Conservation (phyloP, 2,329 filamentous ascomycete genomes). For the Fusarium succisae region DNA sequence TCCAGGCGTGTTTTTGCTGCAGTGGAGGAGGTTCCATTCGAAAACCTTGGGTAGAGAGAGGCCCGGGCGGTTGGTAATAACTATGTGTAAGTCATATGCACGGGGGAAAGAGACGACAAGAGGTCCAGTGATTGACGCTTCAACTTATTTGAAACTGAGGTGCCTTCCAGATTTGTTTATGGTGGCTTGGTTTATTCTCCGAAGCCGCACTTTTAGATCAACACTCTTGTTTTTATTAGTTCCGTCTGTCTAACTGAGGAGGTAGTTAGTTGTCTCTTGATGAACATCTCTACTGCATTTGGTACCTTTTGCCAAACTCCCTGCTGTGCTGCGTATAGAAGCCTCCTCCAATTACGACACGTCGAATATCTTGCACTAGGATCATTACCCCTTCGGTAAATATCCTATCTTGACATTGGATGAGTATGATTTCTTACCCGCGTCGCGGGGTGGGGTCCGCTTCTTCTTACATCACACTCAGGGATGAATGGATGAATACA, state of each 20-base stretch:
- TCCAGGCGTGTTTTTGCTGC: background rate
- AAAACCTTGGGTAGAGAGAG: background rate
- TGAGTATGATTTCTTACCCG: constrained; percentile 16
- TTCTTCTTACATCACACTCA: constrained; percentile 30
- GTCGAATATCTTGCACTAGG: constrained; percentile 12
- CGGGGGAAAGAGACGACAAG: constrained; percentile 12
- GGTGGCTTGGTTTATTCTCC: constrained; percentile 24
- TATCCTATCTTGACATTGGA: constrained; percentile 25
- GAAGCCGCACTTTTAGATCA: background rate
- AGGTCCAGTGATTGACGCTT: background rate
- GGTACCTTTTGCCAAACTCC: background rate
- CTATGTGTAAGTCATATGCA: background rate
- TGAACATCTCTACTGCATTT: constrained; percentile 6
- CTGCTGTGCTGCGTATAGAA: background rate
- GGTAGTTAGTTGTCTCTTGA: background rate
- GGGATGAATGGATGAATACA: constrained; percentile 16
- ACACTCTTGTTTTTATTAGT: background rate
- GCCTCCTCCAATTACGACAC: constrained; percentile 12
- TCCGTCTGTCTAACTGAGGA: background rate
- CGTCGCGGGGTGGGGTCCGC: constrained; percentile 12
- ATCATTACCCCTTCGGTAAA: constrained; percentile 31
- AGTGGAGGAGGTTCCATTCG: background rate
- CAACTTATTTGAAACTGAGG: background rate
- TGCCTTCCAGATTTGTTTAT: constrained; percentile 11
- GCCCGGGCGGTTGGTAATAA: constrained; percentile 10